These are phyloP conservation scores for Microdochium nivale DNA, from an alignment of 2,329 filamentous ascomycete species.

Conservation along the genomic window DNA sequence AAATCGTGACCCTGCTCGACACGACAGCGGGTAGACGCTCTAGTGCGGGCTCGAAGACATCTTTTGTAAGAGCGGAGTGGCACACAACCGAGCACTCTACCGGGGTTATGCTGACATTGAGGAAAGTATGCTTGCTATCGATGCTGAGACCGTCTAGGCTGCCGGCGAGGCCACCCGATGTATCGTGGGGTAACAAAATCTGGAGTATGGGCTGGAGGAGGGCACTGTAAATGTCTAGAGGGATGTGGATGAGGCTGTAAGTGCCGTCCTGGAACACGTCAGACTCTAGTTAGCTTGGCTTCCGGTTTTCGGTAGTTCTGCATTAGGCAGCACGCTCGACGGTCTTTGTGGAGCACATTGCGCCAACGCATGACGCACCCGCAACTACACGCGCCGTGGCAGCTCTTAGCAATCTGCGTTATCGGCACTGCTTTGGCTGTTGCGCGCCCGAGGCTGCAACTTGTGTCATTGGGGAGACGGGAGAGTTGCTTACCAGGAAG, in stretches of 20 bases:
- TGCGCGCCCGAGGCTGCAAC: not conserved
- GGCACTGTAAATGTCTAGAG: constrained; percentile 64
- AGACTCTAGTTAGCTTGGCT: not conserved
- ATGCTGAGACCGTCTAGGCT: constrained; percentile 28
- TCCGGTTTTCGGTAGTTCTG: not conserved
- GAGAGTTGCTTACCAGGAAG: constrained; percentile 36
- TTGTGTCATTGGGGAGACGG: not conserved
- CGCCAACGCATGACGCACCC: not conserved
- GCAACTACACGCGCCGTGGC: not conserved
- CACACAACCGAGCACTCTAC: constrained; percentile 92
- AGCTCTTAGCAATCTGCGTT: not conserved
- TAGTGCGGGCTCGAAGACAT: constrained; percentile 68
- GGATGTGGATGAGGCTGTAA: constrained; percentile 85
- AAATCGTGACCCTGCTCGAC: constrained; percentile 58
- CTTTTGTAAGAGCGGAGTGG: constrained; percentile 62
- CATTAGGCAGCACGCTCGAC: not conserved
- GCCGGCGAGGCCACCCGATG: constrained; percentile 21
- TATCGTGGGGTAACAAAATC: constrained; percentile 61
- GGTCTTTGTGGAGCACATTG: not conserved
- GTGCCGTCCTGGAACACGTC: constrained; percentile 64
- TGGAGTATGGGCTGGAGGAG: constrained; percentile 84
- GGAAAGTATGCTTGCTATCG: constrained; percentile 63
- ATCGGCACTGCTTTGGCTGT: not conserved
- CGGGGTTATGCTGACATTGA: constrained; percentile 89
- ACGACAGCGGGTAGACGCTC: constrained; percentile 47